Base-by-base conservation (phyloP, 2,329 filamentous ascomycete genomes). In the Sclerotinia sclerotiorum region DNA sequence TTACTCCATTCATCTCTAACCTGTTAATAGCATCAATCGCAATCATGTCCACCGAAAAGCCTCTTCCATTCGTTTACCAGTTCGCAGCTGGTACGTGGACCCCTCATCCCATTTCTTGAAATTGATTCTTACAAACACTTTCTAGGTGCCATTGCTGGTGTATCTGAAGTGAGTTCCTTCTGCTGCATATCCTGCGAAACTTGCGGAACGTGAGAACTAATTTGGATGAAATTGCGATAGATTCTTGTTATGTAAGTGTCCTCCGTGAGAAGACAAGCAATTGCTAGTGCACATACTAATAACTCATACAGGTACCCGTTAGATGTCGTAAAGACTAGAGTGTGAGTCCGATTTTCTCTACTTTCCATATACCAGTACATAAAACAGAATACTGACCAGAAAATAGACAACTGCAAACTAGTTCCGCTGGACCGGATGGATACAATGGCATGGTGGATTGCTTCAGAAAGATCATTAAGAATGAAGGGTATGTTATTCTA, bases 371-470 rank as follows among this genome's bases (percentile, higher is more conserved):
- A 10, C 17, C 35, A 63, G 29, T 29, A 48, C 32, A 67, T 21
- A 32, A 32, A 19, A 24, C 17, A 54, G 21, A 56, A 32, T 29
- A 55, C 69, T 74, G 67, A 76, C 60, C 67, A 66, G 57, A 44
- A 24, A 61, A 71, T 76, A 97, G 92, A 79, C 94, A 97, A 82
- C 85, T 97, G 68, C 94, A 97, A 83, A 91, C 90, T 67, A 90
- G 90, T 76, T 85, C 90, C 66, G 90, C 90, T 76, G 92, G 93
- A 69, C 89, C 89, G 73, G 95, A 98, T 76, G 84, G 86, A 75
- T 98, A 99, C 86, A 97, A 88, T 83, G 93, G 95, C 85, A 99
- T 98, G 93, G 78, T 97, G 69, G 95, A 99, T 82, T 98, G 94
- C 85, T 97, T 99, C 85, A 86, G 88, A 78, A 99, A 99, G 87